These are phyloP conservation scores for Cystobasidium pallidum DNA, from an alignment of 1,284 basidiomycete genomes.

Conservation along the genomic window DNA sequence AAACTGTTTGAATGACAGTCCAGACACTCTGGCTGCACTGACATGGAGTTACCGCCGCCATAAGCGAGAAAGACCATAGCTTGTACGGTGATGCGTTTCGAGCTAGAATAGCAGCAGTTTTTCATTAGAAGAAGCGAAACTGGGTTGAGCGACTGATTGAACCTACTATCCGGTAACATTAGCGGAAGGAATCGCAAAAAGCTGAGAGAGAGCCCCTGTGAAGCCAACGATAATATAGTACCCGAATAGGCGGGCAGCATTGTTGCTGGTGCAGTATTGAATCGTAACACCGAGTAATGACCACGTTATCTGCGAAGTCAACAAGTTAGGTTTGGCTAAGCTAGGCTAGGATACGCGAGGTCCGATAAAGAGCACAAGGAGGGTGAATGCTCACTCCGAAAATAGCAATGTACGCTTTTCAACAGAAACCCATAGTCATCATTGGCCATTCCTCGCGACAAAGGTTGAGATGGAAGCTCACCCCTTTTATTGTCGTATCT, in stretches of 20 bases:
- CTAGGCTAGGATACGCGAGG: too few relatives aligned
- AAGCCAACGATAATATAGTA: conserved; percentile 44
- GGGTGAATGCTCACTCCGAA: conserved; percentile 13
- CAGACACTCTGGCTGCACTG: neutral
- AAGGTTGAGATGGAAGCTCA: conserved; percentile 1
- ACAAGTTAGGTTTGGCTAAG: too few relatives aligned
- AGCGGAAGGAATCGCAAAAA: conserved; percentile 31
- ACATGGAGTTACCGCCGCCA: conserved; percentile 37
- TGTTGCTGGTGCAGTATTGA: conserved; percentile 38
- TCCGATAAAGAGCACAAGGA: too few relatives aligned
- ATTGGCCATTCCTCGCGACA: too few relatives aligned
- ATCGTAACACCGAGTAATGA: conserved; percentile 32
- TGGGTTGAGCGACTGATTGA: neutral
- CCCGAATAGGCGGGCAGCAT: conserved; percentile 40
- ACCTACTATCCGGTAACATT: conserved; percentile 42
- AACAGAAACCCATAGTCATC: too few relatives aligned
- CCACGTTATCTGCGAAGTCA: conserved; percentile 35
- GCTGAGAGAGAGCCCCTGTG: conserved; percentile 22
- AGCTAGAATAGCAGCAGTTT: conserved; percentile 4
- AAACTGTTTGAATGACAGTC: too few relatives aligned
- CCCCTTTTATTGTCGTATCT: conserved; percentile 25
- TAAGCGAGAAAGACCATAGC: conserved; percentile 40
- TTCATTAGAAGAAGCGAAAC: neutral
- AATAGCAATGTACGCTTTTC: conserved; percentile 26
- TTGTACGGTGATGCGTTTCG: conserved; percentile 41